These are phyloP conservation scores for Kwoniella shandongensis DNA, from an alignment of 768 basidiomycete species.

Conservation along the genomic window DNA sequence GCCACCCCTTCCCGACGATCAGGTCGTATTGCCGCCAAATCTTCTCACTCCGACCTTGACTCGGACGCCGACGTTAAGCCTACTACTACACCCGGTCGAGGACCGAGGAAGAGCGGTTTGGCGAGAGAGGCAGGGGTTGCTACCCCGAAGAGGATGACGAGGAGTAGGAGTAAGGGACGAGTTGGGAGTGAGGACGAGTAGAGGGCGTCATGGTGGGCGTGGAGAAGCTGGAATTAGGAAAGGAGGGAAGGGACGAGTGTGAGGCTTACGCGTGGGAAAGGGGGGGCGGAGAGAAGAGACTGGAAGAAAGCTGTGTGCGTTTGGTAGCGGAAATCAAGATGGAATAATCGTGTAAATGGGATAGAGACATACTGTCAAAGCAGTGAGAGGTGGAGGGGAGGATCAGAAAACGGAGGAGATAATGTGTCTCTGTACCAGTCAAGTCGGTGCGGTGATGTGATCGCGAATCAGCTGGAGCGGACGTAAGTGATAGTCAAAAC, in stretches of 20 bases:
- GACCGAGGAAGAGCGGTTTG: constrained; percentile 11
- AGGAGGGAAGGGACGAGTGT: not conserved
- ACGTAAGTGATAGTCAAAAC: too few species aligned
- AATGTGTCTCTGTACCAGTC: too few species aligned
- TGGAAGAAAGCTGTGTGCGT: not conserved
- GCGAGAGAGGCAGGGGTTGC: constrained; percentile 12
- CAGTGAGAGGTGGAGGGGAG: too few species aligned
- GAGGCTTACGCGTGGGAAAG: not conserved
- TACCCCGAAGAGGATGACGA: constrained; percentile 41
- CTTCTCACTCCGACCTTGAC: constrained; percentile 13
- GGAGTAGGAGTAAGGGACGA: constrained; percentile 47
- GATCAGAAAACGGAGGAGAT: too few species aligned
- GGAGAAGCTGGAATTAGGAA: not conserved
- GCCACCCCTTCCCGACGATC: constrained; percentile 17
- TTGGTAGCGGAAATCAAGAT: too few species aligned
- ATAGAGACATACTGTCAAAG: too few species aligned
- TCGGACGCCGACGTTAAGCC: constrained; percentile 15
- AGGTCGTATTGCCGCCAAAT: constrained; percentile 13
- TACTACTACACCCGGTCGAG: constrained; percentile 5
- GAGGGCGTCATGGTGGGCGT: not conserved
- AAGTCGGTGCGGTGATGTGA: too few species aligned
- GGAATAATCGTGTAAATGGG: too few species aligned
- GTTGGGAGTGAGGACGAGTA: constrained; percentile 37
- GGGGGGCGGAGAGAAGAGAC: not conserved
- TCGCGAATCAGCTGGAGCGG: too few species aligned